Percentiles rank a stretch among this genome's conserved stretches.
phyloP scores from a whole-genome alignment of 345 rosid species.

The Eucalyptus regnans region DNA sequence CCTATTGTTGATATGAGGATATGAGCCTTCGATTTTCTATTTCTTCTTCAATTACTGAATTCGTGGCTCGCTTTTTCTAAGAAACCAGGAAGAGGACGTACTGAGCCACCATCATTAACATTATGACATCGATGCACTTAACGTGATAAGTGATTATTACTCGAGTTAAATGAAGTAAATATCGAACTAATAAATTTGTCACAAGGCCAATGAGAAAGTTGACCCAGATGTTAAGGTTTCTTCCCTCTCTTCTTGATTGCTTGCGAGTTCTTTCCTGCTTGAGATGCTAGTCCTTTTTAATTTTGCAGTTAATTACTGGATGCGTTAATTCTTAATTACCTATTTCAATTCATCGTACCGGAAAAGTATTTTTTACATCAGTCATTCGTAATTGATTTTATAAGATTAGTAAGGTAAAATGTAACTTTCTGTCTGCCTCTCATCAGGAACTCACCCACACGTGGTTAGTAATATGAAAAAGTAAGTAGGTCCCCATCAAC shows the following conservation, averaged over 20 bases:
- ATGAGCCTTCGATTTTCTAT: neutral
- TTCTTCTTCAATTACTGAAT: neutral
- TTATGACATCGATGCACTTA: neutral
- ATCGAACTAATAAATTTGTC: neutral
- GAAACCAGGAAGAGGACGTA: neutral
- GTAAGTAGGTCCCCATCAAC: neutral
- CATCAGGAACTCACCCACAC: neutral
- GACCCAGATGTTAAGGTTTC: neutral
- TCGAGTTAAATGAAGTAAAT: neutral
- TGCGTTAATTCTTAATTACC: neutral
- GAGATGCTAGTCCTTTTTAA: neutral
- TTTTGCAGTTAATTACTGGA: neutral
- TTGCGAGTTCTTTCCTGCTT: neutral
- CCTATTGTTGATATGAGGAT: neutral
- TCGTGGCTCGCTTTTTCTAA: neutral
- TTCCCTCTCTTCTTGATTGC: neutral
- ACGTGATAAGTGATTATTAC: neutral
- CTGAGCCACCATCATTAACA: neutral
- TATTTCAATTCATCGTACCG: neutral
- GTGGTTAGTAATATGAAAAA: neutral
- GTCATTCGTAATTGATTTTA: neutral
- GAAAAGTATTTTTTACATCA: neutral
- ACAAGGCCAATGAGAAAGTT: neutral
- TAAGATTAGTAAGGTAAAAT: neutral
- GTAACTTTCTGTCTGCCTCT: neutral